A percentile compares a stretch with the other conserved stretches of the same genome.
Conservation (phyloP, 176 grass and related monocot species). For the Oropetium thomaeum region DNA sequence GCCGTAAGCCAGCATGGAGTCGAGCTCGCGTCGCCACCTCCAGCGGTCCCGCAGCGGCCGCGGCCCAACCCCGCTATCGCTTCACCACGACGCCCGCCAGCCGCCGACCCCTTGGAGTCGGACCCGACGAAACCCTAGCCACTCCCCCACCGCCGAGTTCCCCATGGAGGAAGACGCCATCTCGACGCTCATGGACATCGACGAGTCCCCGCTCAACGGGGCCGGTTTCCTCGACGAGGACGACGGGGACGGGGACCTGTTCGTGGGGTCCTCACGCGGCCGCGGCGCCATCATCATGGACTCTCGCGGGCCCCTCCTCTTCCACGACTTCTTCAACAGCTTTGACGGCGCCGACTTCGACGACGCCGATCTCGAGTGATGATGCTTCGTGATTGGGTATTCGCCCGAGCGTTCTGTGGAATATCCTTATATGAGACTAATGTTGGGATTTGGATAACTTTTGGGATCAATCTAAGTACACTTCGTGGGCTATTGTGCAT, state of each 20-base stretch:
- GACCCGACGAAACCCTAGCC: conserved; percentile 31
- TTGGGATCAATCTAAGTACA: conserved; percentile 9
- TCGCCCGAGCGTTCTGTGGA: background rate
- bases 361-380: conserved; percentile 46
- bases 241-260: conserved; percentile 40
- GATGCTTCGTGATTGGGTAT: background rate
- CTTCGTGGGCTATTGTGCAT: background rate
- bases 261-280: conserved; percentile 10
- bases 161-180: conserved; percentile 48
- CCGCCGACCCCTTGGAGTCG: background rate
- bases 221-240: conserved; percentile 37
- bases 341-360: conserved; percentile 63
- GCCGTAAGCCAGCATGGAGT: conserved; percentile 1
- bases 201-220: conserved; percentile 43
- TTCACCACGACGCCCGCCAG: background rate
- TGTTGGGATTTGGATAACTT: background rate
- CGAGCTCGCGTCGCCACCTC: conserved; percentile 11
- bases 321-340: conserved; percentile 44
- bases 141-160: background rate
- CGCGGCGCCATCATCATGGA: background rate
- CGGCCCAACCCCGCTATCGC: background rate
- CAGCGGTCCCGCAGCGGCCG: conserved; percentile 29
- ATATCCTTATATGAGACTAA: conserved; percentile 1
- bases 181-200: conserved; percentile 58
- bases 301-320: conserved; percentile 23